Evolutionary conservation across 2,329 filamentous ascomycete genomes (phyloP), one percentile per base, ranked within the genome.

Genomic region (Sordariomycetes sp.): DNA sequence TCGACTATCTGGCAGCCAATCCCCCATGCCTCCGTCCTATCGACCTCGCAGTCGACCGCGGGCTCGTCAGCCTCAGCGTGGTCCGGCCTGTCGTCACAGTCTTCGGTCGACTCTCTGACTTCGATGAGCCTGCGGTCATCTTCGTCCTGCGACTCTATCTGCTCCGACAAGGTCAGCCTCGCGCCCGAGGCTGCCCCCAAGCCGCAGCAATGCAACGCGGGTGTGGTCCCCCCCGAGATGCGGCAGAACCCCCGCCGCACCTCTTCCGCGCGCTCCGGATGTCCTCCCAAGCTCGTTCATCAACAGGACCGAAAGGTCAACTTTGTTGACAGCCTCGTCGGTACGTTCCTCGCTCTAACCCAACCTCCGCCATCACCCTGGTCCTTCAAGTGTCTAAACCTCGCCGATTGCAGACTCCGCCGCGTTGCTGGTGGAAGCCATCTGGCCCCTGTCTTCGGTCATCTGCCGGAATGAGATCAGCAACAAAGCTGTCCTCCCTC

Each of bases 261-360:
- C 55, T 78, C 75, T 59, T 76, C 74, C 62, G 80, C 53, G 25
- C 52, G 57, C 25, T 32, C 52, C 8, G 53, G 37, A 8, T 79
- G 81, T 66, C 88, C 89, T 65, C 90, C 93, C 55, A 75, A 87
- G 60, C 81, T 97, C 63, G 80, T 92, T 62, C 87, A 92, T 67
- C 92, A 97, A 77, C 84, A 85, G 68, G 91, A 97, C 75, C 89
- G 92, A 70, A 96, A 96, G 79, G 83, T 90, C 70, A 92, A 88
- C 74, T 97, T 97, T 70, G 93, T 97, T 74, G 92, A 97, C 74
- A 94, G 87, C 73, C 89, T 97, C 72, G 92, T 97, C 78, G 93
- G 93, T 97, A 90, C 90, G 93, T 79, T 46, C 40, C 16, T n/a
- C 71, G 65, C 32, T 40, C n/a, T 16, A 35, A 50, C 16, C 50